Evolutionary conservation across 2,329 filamentous ascomycete species (phyloP).

Genomic region (Fusarium falciforme): DNA sequence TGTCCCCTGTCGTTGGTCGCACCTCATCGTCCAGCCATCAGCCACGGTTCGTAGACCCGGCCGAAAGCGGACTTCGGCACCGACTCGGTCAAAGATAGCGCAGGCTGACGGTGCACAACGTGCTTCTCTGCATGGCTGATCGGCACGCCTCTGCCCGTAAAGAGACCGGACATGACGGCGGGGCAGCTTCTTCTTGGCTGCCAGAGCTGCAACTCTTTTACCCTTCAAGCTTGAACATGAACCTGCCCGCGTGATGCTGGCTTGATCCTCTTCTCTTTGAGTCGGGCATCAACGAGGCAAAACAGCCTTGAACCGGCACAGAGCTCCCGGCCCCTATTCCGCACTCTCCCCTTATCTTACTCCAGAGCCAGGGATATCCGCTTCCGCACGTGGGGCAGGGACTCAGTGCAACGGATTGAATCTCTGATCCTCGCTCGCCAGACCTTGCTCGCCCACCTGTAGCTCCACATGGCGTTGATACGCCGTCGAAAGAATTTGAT

Average conservation of each 20-base stretch:
- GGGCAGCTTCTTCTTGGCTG: background rate
- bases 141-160: background rate
- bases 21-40: background rate
- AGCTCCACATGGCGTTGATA: constrained; percentile 21
- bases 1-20: background rate
- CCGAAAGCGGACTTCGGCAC: constrained; percentile 37
- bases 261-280: background rate
- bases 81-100: constrained; percentile 15
- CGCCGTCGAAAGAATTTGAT: constrained; percentile 3
- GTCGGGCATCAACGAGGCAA: background rate
- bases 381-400: constrained; percentile 6
- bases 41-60: constrained; percentile 5
- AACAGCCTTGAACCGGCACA: constrained; percentile 2
- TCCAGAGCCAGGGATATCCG: background rate
- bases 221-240: background rate
- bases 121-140: constrained; percentile 4
- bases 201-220: background rate
- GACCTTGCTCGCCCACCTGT: constrained; percentile 5
- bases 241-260: background rate
- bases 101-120: background rate
- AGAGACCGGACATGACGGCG: background rate
- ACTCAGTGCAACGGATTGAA: background rate
- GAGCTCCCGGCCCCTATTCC: background rate
- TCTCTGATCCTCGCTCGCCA: constrained; percentile 11
- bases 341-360: constrained; percentile 9